Base-by-base conservation (phyloP, 208 protist genomes). In the Acanthamoeba castellanii region DNA sequence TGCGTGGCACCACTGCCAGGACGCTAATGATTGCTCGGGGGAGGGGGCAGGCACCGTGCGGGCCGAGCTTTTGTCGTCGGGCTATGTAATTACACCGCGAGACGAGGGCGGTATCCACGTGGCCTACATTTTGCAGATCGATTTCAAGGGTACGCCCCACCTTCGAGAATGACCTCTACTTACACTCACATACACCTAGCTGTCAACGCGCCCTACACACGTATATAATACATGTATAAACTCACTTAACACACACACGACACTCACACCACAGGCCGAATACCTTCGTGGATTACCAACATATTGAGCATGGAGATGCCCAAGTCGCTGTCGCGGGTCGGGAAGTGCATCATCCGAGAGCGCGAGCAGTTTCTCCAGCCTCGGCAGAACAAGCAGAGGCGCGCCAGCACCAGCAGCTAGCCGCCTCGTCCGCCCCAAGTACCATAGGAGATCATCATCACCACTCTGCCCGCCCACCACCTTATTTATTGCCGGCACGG, bases 231-330 rank as follows among this genome's bases (percentile, higher is more conserved):
- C n/a, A n/a, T 68, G 61, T 68, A 6, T 22, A 22, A 25, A 18
- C 64, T 45, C 1, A 64, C 16, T 8, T n/a, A 1, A 64, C 16
- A 9, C 47, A 50, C 47, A 50, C 47, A 50, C 47, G 59, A 6
- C 13, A 25, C 22, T 5, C 18, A 6, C 18, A 6, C 18, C 3
- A 30, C 45, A 84, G 74, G 74, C 20, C 74, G 74, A 11, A 84
- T 84, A 32, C 74, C 74, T 0, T 84, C 74, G 42, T 47, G 34
- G 74, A 55, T 84, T 25, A 52, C 74, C 42, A 55, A 55, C 25
- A 52, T 84, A 37, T 37, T 84, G n/a, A 84, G 74, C 42, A 25
- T n/a, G 74, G 74, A 84, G 45, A 84, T 84, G 74, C 74, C 74
- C 74, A 84, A 84, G 74, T 84, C 74, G 42, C 42, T 84, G 74